phyloP scores from a whole-genome alignment of 169 alveolate species.

The Amoebophrya sp. region DNA sequence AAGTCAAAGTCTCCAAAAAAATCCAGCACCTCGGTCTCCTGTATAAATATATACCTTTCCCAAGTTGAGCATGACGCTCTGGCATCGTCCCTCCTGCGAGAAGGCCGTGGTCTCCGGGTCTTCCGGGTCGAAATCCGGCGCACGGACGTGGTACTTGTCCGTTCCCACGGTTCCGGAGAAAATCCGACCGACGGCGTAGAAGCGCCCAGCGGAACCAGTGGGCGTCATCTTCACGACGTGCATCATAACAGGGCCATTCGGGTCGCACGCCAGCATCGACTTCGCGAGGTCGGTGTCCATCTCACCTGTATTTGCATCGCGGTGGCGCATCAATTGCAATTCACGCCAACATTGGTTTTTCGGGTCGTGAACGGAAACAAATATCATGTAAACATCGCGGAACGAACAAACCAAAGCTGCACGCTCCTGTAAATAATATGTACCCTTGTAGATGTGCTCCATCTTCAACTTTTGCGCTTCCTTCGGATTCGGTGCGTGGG shows the following conservation, averaged over 20 bases:
- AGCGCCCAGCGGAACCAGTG: constrained; percentile 95
- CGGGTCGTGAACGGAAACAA: too few relatives aligned
- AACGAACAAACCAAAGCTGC: too few relatives aligned
- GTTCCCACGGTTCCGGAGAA: constrained; percentile 99
- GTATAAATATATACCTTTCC: constrained; percentile 6
- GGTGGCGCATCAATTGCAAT: too few relatives aligned
- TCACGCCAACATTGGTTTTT: too few relatives aligned
- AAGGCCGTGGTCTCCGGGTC: constrained; percentile 16
- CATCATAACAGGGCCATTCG: constrained; percentile 97
- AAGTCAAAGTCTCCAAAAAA: too few relatives aligned
- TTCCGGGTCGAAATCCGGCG: constrained; percentile 28
- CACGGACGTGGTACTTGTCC: constrained; percentile 66
- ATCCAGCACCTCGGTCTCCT: too few relatives aligned
- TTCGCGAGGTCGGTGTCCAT: constrained; percentile 28
- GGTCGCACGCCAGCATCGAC: constrained; percentile 68
- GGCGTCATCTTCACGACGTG: constrained; percentile 99
- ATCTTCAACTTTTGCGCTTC: constrained; percentile 27
- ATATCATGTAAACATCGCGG: too few relatives aligned
- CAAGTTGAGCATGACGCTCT: not conserved
- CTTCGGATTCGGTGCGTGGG: not conserved
- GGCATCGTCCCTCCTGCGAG: not conserved
- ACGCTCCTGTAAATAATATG: too few relatives aligned
- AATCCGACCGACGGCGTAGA: constrained; percentile 99
- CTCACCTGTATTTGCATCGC: too few relatives aligned
- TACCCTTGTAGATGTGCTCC: constrained; percentile 48